Evolutionary conservation across 2,329 filamentous ascomycete species (phyloP), one percentile per base, ranked within the genome.

Genomic region (Davidsoniella virescens): DNA sequence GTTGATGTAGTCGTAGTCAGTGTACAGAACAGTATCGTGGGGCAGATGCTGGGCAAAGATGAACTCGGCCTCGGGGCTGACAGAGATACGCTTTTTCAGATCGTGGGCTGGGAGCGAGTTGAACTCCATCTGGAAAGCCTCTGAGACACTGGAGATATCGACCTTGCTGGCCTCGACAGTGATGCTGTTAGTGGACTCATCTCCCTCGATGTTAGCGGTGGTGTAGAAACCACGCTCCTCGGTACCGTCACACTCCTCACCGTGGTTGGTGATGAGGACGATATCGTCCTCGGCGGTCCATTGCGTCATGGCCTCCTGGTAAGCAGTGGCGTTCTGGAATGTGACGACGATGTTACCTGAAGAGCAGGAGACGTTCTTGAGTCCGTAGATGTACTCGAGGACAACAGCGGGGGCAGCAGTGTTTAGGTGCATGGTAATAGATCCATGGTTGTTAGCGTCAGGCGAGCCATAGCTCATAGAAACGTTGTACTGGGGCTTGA

Each of bases 221-320:
- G 64, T 49, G 55, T 67, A 67, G 55, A 67, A 63, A 26, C 65
- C 63, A 33, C 66, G 62, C 57, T 68, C 64, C 18, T 62, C 57
- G 49, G 63, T 59, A n/a, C 56, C 55, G 51, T 68, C 64, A 52
- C 67, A 69, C 52, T 65, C 60, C 26, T 65, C 65, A 17, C 64
- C 50, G 56, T 68, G 63, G 57, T 67, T 69, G 12, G 67, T 69
- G 53, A 70, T 61, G 46, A 70, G 55, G 39, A 67, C 58, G 37
- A 69, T 56, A n/a, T 53, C 52, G 39, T 54, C 47, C 1, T 54
- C 51, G 0, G 41, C 39, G 25, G 47, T 40, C 57, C 57, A 59
- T 42, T 54, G 41, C 16, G 44, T 40, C 8, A 58, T 50, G 17
- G 56, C 55, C 45, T 58, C 44, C n/a, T 29, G 16, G 38, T 57